Evolutionary conservation across 2,329 filamentous ascomycete species (phyloP), one percentile per base, ranked within the genome.

Genomic region (Nannizziopsis barbatae): DNA sequence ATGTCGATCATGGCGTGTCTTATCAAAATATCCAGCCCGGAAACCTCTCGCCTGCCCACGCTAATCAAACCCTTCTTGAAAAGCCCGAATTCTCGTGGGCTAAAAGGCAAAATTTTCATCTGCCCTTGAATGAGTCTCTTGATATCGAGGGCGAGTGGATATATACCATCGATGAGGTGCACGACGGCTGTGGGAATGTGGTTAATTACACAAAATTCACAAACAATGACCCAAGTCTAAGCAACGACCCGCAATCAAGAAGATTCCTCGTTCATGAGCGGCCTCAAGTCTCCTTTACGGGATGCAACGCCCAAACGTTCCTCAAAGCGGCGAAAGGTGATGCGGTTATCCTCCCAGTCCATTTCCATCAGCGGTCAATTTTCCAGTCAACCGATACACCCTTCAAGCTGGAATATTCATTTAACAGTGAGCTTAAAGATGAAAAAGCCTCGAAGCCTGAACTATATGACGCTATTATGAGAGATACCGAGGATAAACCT

Each of bases 11-110:
- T 57, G 86, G 85, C 52, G 87, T 89, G 56, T 87, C 90, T 53
- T 90, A 94, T 57, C 89, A 96, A 65, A 95, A 86, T 59, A 79
- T 98, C 39, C 89, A 95, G 58, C 89, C 92, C 0, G 88, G 95
- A 42, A 85, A 86, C 32, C 83, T 89, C 58, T 73, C 77, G 2
- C 94, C 87, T 1, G 87, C 88, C 1, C 71, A 94, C 32, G 68
- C 84, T n/a, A 76, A 76, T 43, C 74, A 79, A 39, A 71, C 75
- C 42, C 67, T 72, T 37, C 67, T 75, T 10, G 75, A 71, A 35
- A 56, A 62, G 31, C 58, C 68, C 1, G 71, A 68, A 9, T 74
- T 84, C 31, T 80, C 83, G 0, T 96, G 92, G 92, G 87, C 86
- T 12, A 80, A 78, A 50, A 71, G 82, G 15, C 82, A 85, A 50